Evolutionary conservation across 768 basidiomycete genomes (phyloP), one percentile per base, ranked within the genome.

Genomic region (Dentipellis sp.): DNA sequence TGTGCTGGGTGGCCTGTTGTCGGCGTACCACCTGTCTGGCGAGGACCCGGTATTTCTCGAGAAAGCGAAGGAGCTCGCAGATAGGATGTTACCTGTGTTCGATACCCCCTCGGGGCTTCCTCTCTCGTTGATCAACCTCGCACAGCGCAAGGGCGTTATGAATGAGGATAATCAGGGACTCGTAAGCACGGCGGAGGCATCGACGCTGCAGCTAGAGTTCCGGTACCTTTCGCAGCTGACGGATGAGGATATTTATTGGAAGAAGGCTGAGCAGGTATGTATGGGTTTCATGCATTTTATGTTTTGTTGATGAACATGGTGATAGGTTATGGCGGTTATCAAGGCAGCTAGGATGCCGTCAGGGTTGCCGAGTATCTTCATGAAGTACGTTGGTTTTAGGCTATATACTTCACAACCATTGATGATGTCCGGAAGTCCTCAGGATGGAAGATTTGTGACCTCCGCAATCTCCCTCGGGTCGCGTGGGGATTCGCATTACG

Each of bases 401-500:
- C 47, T 51, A 9, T 34, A 21, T 14, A 11, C 10, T 11, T 17
- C 4, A 12, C 53, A 2, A 38, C 60, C 21, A 50, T 58, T 50
- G 40, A 22, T 35, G 2, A 12, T 35, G 16, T 38, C 35, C 29
- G 29, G 35, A 58, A 85, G 84, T 23, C 74, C 80, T 0, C 54
- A 71, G 34, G 72, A 66, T 46, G 83, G 84, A 19, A 72, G 69
- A 53, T 86, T 82, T 59, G 69, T 83, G 17, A 71, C 80, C 22
- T 83, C 88, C 11, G 80, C 87, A 14, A 88, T 98, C 59, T 83
- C 94, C 11, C 79, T 98, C 19, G 94, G 94, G 23, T 93, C 93
- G 36, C 78, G 93, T 45, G 94, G 87, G 29, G 94, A 98, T 68
- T 93, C 91, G 2, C 97, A 85, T 71, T 98, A 97, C 66, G 94